Evolutionary conservation across 306 rosid species (phyloP).

Genomic region (Cajanus cajan): DNA sequence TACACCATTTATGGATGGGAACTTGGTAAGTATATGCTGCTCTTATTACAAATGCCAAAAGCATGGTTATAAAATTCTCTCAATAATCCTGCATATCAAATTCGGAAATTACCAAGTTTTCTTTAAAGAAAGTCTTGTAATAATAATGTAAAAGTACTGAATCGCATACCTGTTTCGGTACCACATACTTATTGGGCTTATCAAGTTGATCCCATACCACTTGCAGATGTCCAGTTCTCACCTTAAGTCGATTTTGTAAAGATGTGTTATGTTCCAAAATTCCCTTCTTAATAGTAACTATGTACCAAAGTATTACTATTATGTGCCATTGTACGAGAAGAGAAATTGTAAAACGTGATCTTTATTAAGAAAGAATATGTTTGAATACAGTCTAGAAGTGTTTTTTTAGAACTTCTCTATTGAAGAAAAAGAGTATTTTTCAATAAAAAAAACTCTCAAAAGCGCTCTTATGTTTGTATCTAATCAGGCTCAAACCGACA

Average conservation of each 20-base stretch:
- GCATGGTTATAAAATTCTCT: background rate
- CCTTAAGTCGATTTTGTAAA: no score
- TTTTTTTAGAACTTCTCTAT: no score
- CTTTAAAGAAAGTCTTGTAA: background rate
- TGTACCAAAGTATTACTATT: background rate
- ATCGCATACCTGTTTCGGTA: background rate
- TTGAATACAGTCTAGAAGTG: no score
- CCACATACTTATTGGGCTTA: no score
- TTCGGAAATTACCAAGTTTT: no score
- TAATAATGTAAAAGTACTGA: background rate
- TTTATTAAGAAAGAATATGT: conserved; percentile 14
- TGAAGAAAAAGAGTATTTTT: no score
- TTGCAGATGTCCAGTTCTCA: no score
- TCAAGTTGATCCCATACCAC: no score
- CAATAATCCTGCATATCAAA: background rate
- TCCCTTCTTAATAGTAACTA: no score
- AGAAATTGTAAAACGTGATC: background rate
- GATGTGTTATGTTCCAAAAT: no score
- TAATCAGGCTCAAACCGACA: background rate
- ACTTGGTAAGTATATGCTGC: conserved; percentile 60
- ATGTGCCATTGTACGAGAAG: background rate
- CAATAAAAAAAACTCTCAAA: no score
- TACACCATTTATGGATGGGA: conserved; percentile 88
- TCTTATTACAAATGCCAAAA: background rate
- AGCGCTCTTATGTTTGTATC: background rate